phyloP scores from a whole-genome alignment of 768 basidiomycete genomes.

The Lentinula raphanica region DNA sequence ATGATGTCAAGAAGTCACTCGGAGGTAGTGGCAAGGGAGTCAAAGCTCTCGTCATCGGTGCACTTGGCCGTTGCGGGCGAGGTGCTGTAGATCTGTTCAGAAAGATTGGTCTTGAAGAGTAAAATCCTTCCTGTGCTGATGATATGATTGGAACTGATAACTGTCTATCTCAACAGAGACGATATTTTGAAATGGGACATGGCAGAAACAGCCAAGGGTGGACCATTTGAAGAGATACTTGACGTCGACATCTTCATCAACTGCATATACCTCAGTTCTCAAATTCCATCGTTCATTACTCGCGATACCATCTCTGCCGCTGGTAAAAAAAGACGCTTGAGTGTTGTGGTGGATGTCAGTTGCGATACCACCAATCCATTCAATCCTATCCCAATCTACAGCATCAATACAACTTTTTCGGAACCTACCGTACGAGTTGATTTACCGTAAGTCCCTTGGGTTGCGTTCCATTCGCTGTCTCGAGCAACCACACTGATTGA shows the following conservation, averaged over 20 bases:
- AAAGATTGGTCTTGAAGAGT: conserved; percentile 95
- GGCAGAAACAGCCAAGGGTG: conserved; percentile 93
- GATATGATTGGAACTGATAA: neutral
- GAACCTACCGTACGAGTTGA: conserved; percentile 87
- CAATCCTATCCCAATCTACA: conserved; percentile 96
- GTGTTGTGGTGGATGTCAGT: conserved; percentile 92
- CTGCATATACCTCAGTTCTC: conserved; percentile 93
- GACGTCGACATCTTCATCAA: conserved; percentile 98
- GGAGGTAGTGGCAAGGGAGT: conserved; percentile 67
- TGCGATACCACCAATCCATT: conserved; percentile 99
- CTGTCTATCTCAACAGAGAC: conserved; percentile 43
- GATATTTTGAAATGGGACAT: conserved; percentile 98
- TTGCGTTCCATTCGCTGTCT: neutral
- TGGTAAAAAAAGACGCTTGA: conserved; percentile 60
- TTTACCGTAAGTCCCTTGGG: conserved; percentile 54
- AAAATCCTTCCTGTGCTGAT: conserved; percentile 27
- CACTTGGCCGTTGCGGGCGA: conserved; percentile 88
- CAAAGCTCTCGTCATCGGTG: conserved; percentile 91
- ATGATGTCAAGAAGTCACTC: conserved; percentile 59
- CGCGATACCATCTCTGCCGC: conserved; percentile 65
- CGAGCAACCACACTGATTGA: neutral
- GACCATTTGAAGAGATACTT: conserved; percentile 92
- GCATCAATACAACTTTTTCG: conserved; percentile 88
- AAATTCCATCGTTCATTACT: conserved; percentile 81
- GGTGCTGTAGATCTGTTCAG: conserved; percentile 94